Conservation (phyloP, 768 basidiomycete genomes). For the Panellus pusillus region DNA sequence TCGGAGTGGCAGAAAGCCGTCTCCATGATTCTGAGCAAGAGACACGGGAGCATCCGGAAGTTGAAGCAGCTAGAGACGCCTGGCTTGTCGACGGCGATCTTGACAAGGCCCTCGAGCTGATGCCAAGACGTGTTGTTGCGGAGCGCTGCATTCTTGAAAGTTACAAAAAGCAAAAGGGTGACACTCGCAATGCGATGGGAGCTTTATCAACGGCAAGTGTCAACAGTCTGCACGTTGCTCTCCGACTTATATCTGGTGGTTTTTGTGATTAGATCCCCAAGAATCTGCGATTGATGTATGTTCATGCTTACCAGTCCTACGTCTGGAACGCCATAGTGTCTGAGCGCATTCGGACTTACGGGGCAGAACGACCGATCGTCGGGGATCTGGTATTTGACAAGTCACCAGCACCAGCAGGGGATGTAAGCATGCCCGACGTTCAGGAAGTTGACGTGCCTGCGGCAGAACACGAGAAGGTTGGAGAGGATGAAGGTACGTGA, state of each 20-base stretch:
- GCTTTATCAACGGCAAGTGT: conserved; percentile 75
- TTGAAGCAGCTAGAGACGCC: conserved; percentile 77
- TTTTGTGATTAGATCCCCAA: conserved; percentile 67
- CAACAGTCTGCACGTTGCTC: background rate
- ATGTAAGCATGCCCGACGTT: conserved; percentile 31
- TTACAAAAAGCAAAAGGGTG: conserved; percentile 77
- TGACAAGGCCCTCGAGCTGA: conserved; percentile 76
- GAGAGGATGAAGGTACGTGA: conserved; percentile 23
- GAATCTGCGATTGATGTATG: conserved; percentile 94
- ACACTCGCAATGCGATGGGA: conserved; percentile 82
- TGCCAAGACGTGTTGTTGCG: conserved; percentile 92
- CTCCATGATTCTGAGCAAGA: conserved; percentile 73
- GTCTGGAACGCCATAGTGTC: conserved; percentile 98
- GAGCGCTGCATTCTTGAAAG: conserved; percentile 92
- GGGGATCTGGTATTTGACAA: conserved; percentile 89
- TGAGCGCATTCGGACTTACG: conserved; percentile 81
- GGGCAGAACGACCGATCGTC: conserved; percentile 68
- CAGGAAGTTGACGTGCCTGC: conserved; percentile 35
- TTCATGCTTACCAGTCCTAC: conserved; percentile 98
- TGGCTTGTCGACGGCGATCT: conserved; percentile 86
- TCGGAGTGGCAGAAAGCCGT: conserved; percentile 91
- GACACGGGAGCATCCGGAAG: conserved; percentile 94
- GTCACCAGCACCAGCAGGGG: conserved; percentile 34
- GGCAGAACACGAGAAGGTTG: conserved; percentile 33
- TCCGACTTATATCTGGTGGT: conserved; percentile 1